Conservation (phyloP, 1,139 yeast genomes). For the Starmera stellimalicola region DNA sequence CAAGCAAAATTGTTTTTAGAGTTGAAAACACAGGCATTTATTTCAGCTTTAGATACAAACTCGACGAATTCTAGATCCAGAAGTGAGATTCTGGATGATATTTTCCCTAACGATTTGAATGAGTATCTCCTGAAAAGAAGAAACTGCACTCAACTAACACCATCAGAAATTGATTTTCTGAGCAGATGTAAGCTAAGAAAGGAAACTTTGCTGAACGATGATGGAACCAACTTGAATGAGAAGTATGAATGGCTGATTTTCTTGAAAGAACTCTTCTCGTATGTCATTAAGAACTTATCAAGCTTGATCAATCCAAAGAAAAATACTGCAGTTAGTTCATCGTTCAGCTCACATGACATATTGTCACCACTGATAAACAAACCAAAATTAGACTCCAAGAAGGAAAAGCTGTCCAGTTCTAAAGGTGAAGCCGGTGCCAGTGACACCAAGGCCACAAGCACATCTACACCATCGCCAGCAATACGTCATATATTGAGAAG, state of each 20-base stretch:
- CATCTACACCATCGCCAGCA: too few species aligned
- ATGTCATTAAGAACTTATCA: constrained; percentile 67
- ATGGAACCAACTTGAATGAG: constrained; percentile 41
- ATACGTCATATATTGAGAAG: constrained; percentile 22
- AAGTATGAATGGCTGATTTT: constrained; percentile 71
- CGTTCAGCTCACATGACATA: background rate
- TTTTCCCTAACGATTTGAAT: constrained; percentile 63
- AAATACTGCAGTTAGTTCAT: constrained; percentile 26
- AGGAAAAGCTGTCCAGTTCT: background rate
- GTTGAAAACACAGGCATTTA: constrained; percentile 89
- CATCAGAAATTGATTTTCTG: constrained; percentile 65
- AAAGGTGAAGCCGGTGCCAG: background rate
- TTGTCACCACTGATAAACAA: background rate
- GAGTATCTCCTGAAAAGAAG: constrained; percentile 45
- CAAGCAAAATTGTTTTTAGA: constrained; percentile 77
- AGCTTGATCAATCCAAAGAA: constrained; percentile 62
- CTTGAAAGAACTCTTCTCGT: constrained; percentile 66
- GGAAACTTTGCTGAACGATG: constrained; percentile 42
- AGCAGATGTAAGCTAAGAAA: constrained; percentile 62
- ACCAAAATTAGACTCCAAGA: background rate
- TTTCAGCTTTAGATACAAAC: constrained; percentile 73
- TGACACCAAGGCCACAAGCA: constrained; percentile 4
- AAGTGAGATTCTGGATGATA: constrained; percentile 62
- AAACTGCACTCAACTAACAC: constrained; percentile 37
- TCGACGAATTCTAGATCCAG: constrained; percentile 40